Percentiles rank a stretch among this genome's conserved stretches.
Evolutionary conservation across 495 filamentous ascomycete species (phyloP).

Genomic region (Penicillium subrubescens): DNA sequence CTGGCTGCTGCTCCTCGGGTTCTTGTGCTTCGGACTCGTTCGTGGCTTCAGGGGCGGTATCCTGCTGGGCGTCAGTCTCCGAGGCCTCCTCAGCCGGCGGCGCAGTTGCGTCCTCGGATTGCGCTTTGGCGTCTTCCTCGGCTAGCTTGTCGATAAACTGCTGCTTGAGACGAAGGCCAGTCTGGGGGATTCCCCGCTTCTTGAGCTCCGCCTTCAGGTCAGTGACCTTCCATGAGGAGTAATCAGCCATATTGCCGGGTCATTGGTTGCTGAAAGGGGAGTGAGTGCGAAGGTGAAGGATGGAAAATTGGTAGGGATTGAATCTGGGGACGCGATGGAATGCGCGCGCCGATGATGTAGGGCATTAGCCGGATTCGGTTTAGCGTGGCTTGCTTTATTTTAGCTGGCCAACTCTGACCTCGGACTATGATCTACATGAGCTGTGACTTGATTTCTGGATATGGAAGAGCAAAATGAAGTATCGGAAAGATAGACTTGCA

Average conservation of each 20-base stretch:
- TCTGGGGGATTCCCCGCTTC: slow-evolving; percentile 52
- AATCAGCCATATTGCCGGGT: slow-evolving; percentile 46
- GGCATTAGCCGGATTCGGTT: slow-evolving; percentile 21
- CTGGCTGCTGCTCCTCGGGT: slow-evolving; percentile 18
- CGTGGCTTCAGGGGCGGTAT: slow-evolving; percentile 12
- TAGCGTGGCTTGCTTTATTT: slow-evolving; percentile 9
- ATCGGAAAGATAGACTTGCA: neutral
- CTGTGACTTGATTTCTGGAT: neutral
- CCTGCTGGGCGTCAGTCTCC: slow-evolving; percentile 17
- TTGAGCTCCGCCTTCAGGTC: slow-evolving; percentile 57
- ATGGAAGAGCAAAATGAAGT: neutral
- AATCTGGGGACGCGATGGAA: slow-evolving; percentile 35
- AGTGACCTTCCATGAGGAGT: slow-evolving; percentile 55
- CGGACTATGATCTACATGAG: neutral
- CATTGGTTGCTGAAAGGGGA: slow-evolving; percentile 8
- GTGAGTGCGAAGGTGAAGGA: neutral
- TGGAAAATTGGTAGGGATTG: slow-evolving; percentile 14
- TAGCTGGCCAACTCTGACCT: neutral
- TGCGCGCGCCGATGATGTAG: slow-evolving; percentile 35
- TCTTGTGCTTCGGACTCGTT: slow-evolving; percentile 16
- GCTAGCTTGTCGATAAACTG: slow-evolving; percentile 49
- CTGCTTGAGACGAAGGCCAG: slow-evolving; percentile 53
- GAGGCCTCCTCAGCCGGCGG: slow-evolving; percentile 11
- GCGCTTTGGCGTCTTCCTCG: slow-evolving; percentile 43
- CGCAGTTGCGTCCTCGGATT: slow-evolving; percentile 15